These are phyloP conservation scores for Lomentospora prolificans DNA, from an alignment of 2,329 filamentous ascomycete species.

Conservation along the genomic window DNA sequence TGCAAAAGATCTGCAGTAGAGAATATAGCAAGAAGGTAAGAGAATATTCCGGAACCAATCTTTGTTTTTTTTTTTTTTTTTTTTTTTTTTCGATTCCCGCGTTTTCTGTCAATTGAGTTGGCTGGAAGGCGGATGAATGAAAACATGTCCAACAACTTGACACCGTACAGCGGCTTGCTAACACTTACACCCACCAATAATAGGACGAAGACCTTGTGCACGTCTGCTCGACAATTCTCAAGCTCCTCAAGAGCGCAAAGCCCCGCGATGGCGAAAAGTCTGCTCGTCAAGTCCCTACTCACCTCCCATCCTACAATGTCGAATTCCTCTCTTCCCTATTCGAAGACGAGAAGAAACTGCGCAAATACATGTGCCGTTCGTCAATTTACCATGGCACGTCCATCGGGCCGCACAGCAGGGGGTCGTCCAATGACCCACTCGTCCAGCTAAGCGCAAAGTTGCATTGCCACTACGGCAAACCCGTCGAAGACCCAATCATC, in stretches of 20 bases:
- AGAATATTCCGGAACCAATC: neutral
- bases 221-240: constrained; percentile 34
- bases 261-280: constrained; percentile 18
- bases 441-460: constrained; percentile 61
- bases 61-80: neutral
- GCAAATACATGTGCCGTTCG: constrained; percentile 54
- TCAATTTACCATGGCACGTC: constrained; percentile 43
- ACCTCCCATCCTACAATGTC: constrained; percentile 36
- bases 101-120: neutral
- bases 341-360: constrained; percentile 37
- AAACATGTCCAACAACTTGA: neutral
- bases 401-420: constrained; percentile 21
- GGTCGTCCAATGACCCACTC: constrained; percentile 14
- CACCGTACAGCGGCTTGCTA: neutral
- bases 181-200: constrained; percentile 16
- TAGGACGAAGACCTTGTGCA: constrained; percentile 29
- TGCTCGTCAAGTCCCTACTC: constrained; percentile 23
- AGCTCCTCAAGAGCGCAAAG: constrained; percentile 35
- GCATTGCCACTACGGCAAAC: constrained; percentile 59
- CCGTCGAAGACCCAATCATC: constrained; percentile 29
- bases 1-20: constrained; percentile 32
- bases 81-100: neutral
- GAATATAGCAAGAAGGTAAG: constrained; percentile 27
- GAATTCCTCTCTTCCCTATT: constrained; percentile 35
- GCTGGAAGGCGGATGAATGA: neutral